phyloP scores from a whole-genome alignment of 257 asterid species.

The Rauvolfia tetraphylla region DNA sequence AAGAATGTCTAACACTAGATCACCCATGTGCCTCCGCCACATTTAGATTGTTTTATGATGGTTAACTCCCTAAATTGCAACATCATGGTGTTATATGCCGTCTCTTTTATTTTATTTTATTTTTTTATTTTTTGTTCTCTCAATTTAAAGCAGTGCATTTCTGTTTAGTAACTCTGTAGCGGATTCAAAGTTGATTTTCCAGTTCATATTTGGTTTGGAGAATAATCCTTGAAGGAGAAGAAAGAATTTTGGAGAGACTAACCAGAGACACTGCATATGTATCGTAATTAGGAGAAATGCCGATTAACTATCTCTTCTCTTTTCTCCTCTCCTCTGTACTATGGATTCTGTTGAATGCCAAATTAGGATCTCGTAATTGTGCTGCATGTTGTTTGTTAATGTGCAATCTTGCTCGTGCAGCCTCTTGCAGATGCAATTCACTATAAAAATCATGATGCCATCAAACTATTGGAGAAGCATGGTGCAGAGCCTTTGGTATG shows the following conservation, averaged over 20 bases:
- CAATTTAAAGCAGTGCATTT: background rate
- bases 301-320: background rate
- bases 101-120: background rate
- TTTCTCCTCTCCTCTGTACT: conserved; percentile 3
- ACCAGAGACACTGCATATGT: background rate
- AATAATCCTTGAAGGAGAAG: too few relatives aligned
- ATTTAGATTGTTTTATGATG: background rate
- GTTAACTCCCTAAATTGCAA: background rate
- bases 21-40: background rate
- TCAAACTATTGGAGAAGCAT: conserved; percentile 69
- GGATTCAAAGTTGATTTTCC: too few relatives aligned
- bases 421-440: conserved; percentile 91
- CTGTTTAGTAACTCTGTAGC: background rate
- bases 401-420: conserved; percentile 39
- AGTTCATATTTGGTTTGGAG: too few relatives aligned
- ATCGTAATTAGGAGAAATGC: background rate
- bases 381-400: conserved; percentile 1
- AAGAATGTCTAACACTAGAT: background rate
- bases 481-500: conserved; percentile 73
- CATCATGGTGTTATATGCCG: background rate
- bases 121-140: too few relatives aligned
- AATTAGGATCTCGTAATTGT: background rate
- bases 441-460: conserved; percentile 70
- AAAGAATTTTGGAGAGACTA: too few relatives aligned
- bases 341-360: background rate